phyloP scores from a whole-genome alignment of 2,329 filamentous ascomycete species.

The Ciborinia camelliae region DNA sequence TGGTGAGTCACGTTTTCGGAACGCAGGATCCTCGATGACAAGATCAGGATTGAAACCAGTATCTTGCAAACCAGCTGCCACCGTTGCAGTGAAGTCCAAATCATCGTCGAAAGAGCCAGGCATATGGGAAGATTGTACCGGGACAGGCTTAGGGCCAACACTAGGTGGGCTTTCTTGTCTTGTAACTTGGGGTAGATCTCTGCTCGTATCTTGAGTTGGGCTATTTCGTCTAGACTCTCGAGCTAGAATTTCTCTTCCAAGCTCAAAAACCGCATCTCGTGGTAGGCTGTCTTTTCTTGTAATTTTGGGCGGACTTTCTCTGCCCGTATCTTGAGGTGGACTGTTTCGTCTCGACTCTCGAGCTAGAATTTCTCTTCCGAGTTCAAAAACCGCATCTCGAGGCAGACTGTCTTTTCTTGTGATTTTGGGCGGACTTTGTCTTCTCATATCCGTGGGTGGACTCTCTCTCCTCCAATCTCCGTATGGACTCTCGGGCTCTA shows the following conservation, averaged over 20 bases:
- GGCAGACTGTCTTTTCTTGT: background rate
- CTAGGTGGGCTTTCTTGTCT: slow-evolving; percentile 43
- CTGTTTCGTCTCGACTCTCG: background rate
- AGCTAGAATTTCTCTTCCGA: background rate
- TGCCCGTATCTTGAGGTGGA: background rate
- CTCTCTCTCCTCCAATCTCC: slow-evolving; percentile 29
- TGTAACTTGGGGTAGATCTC: background rate
- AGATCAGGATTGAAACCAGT: slow-evolving; percentile 69
- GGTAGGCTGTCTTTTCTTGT: background rate
- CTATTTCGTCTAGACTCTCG: slow-evolving; percentile 9
- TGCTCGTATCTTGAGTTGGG: background rate
- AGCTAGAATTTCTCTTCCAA: slow-evolving; percentile 1
- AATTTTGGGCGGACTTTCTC: slow-evolving; percentile 4
- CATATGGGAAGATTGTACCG: slow-evolving; percentile 46
- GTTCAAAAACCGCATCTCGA: background rate
- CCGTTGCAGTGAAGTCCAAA: slow-evolving; percentile 64
- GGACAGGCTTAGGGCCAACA: slow-evolving; percentile 55
- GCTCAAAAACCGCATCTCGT: background rate
- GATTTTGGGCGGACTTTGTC: background rate
- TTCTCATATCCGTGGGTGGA: slow-evolving; percentile 23
- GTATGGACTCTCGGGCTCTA: slow-evolving; percentile 29
- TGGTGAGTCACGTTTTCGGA: slow-evolving; percentile 61
- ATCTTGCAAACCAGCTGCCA: slow-evolving; percentile 66
- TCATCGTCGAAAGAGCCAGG: slow-evolving; percentile 66
- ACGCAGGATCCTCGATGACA: slow-evolving; percentile 63